phyloP scores from a whole-genome alignment of 345 rosid species.

The Salix arbutifolia region DNA sequence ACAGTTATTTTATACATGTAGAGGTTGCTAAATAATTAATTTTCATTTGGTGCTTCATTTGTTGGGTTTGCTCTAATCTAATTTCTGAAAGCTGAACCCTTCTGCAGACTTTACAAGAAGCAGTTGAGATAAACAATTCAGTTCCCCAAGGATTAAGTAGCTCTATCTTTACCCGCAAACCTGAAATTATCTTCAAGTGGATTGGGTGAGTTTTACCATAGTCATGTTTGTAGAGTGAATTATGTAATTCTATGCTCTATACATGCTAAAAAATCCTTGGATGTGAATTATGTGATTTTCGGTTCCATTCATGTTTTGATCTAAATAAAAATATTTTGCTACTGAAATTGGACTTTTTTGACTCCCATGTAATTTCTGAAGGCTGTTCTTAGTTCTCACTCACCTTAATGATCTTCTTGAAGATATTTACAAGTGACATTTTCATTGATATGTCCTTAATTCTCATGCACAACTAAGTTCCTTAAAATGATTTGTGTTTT shows the following conservation, averaged over 20 bases:
- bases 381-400: background rate
- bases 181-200: conserved; percentile 82
- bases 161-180: conserved; percentile 77
- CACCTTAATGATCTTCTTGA: background rate
- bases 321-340: background rate
- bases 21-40: background rate
- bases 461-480: background rate
- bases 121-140: conserved; percentile 80
- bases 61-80: background rate
- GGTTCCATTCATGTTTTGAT: background rate
- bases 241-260: background rate
- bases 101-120: conserved; percentile 73
- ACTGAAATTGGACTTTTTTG: background rate
- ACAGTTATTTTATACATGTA: background rate
- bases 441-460: background rate
- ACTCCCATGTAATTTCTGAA: background rate
- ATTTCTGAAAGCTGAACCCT: conserved; percentile 5
- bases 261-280: background rate
- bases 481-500: background rate
- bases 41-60: background rate
- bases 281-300: background rate
- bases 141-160: conserved; percentile 98
- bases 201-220: conserved; percentile 49
- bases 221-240: background rate
- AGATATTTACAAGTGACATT: background rate